Conservation (phyloP, 2,329 filamentous ascomycete species). For the Colletotrichum liaoningense region DNA sequence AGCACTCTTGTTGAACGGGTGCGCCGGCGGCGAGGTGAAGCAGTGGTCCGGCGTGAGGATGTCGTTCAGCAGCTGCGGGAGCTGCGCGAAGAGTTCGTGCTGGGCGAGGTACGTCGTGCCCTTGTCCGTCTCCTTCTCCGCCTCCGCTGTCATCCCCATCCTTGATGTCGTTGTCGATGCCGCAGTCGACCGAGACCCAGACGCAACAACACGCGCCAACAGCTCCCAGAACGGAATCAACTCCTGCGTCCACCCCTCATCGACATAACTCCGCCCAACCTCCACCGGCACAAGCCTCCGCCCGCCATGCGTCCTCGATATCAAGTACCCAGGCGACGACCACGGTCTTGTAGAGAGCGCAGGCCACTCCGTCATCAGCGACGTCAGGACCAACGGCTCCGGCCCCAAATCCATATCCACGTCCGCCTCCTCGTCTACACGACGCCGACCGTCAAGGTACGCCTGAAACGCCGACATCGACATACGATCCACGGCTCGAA, state of each 20-base stretch:
- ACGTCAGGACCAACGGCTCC: slow-evolving; percentile 76
- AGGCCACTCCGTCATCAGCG: slow-evolving; percentile 78
- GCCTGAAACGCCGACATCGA: slow-evolving; percentile 70
- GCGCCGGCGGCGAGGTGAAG: slow-evolving; percentile 75
- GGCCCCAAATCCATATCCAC: slow-evolving; percentile 41
- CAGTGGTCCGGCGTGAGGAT: slow-evolving; percentile 87
- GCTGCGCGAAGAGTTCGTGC: slow-evolving; percentile 86
- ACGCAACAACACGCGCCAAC: slow-evolving; percentile 67
- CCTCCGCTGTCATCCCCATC: too few relatives aligned
- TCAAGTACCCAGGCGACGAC: slow-evolving; percentile 79
- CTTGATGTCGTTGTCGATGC: neutral
- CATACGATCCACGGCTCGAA: slow-evolving; percentile 56
- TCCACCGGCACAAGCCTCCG: slow-evolving; percentile 87
- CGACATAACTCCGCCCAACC: slow-evolving; percentile 87
- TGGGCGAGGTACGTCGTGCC: slow-evolving; percentile 80
- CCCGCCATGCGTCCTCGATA: slow-evolving; percentile 79
- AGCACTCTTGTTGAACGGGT: slow-evolving; percentile 46
- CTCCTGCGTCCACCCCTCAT: slow-evolving; percentile 84
- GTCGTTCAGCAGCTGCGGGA: slow-evolving; percentile 80
- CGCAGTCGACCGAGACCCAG: neutral
- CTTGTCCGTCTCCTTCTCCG: neutral
- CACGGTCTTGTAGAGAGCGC: slow-evolving; percentile 77
- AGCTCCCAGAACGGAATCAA: slow-evolving; percentile 82
- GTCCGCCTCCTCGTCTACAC: neutral
- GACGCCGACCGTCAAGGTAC: slow-evolving; percentile 62